A percentile compares a stretch with the other conserved stretches of the same genome.
Conservation (phyloP, 2,329 filamentous ascomycete species). For the Colletotrichum sp. region DNA sequence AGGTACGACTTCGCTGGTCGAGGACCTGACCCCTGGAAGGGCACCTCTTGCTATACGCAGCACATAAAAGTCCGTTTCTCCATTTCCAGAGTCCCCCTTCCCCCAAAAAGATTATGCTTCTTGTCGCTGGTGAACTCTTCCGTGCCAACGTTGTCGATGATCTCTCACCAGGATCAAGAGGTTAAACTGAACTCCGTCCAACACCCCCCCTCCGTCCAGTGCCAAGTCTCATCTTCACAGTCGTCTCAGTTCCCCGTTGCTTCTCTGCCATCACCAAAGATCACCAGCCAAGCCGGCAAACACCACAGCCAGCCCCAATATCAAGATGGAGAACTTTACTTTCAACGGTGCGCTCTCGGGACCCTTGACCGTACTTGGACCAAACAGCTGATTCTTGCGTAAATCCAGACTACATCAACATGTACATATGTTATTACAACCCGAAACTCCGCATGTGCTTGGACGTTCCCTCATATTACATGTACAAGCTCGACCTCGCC, state of each 20-base stretch:
- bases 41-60: neutral
- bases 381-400: neutral
- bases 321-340: neutral
- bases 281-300: neutral
- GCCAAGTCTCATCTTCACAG: neutral
- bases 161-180: neutral
- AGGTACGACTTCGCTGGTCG: neutral
- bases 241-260: neutral
- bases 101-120: neutral
- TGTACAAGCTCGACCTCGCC: slow-evolving; percentile 57
- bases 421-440: slow-evolving; percentile 31
- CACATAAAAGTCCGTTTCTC: neutral
- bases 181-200: neutral
- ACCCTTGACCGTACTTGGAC: neutral
- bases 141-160: neutral
- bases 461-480: slow-evolving; percentile 46
- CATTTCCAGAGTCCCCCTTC: neutral
- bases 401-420: neutral
- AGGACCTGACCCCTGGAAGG: neutral
- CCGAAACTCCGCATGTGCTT: slow-evolving; percentile 32
- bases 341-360: neutral
- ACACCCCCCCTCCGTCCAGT: neutral
- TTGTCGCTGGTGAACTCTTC: neutral
- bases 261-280: neutral
- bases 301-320: neutral